Evolutionary conservation across 768 basidiomycete species (phyloP), one percentile per base, ranked within the genome.

Genomic region (Mycena polygramma): DNA sequence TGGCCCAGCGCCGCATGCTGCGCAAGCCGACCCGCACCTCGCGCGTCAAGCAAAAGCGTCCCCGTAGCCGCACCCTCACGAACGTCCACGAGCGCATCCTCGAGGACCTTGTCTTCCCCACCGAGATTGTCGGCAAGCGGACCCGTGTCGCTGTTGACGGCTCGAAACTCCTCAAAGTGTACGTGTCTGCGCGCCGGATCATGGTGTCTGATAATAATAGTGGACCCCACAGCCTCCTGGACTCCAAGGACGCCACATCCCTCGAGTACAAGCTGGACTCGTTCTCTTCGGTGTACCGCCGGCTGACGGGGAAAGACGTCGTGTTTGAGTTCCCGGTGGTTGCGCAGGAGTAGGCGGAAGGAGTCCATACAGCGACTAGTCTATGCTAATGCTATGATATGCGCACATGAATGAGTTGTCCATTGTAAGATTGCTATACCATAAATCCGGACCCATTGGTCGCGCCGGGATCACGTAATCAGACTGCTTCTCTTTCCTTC

Each of bases 211-310:
- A 43, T 20, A 2, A 26, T 24, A 30, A 68, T 60, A 79, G 61
- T 79, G 69, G 17, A 57, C 37, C 22, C 37, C 69, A 71, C 81
- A 99, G 97, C 75, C 93, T 96, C 88, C 93, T 99, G 75, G 98
- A 99, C 88, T 87, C 95, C 74, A 99, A 99, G 84, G 98, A 99
- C 80, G 91, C 96, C 66, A 99, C 96, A 81, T 94, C 95, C 78
- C 89, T 99, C 80, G 98, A 99, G 88, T 98, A 99, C 93, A 99
- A 99, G 90, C 90, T 99, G 77, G 98, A 99, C 86, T 97, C 97
- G 73, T 99, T 99, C 88, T 94, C 97, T 57, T 96, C 95, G 49
- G 95, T 99, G 73, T 98, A 98, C 89, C 94, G 93, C 79, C 90
- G 93, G 72, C 85, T 98, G 81, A 97, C 96, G 74, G 97, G 97